Conservation (phyloP, 805 yeast genomes). For the Yarrowia yakushimensis region DNA sequence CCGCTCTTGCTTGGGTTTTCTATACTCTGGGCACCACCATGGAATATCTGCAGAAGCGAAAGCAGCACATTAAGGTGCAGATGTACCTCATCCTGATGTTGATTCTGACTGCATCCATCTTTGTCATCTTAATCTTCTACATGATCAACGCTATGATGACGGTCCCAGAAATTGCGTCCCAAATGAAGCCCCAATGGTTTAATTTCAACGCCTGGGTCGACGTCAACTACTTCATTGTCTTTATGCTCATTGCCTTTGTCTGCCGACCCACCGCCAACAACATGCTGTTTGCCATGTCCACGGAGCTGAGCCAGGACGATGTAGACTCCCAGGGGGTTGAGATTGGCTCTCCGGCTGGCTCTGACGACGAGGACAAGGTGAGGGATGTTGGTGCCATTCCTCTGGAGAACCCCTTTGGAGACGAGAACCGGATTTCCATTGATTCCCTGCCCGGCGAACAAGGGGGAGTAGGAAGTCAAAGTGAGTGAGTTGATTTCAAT, state of each 20-base stretch:
- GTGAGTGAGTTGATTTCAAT: too few relatives aligned
- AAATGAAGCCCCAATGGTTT: constrained; percentile 91
- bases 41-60: constrained; percentile 68
- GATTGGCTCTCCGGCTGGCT: constrained; percentile 50
- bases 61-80: constrained; percentile 83
- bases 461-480: too few relatives aligned
- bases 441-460: constrained; percentile 11
- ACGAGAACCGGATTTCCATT: neutral
- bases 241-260: constrained; percentile 76
- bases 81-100: constrained; percentile 79
- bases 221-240: constrained; percentile 76
- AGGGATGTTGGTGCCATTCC: constrained; percentile 9
- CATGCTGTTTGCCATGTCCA: constrained; percentile 89
- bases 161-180: constrained; percentile 74
- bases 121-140: constrained; percentile 62
- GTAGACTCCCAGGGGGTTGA: constrained; percentile 63
- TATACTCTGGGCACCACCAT: constrained; percentile 73
- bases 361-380: constrained; percentile 40
- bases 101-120: constrained; percentile 66
- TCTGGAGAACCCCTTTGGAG: constrained; percentile 23
- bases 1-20: constrained; percentile 72
- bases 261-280: constrained; percentile 99
- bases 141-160: constrained; percentile 62
- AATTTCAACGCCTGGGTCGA: constrained; percentile 94
- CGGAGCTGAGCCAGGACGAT: constrained; percentile 78